Base-by-base conservation (phyloP, 1,139 yeast species). In the Yamadazyma diddensiae region DNA sequence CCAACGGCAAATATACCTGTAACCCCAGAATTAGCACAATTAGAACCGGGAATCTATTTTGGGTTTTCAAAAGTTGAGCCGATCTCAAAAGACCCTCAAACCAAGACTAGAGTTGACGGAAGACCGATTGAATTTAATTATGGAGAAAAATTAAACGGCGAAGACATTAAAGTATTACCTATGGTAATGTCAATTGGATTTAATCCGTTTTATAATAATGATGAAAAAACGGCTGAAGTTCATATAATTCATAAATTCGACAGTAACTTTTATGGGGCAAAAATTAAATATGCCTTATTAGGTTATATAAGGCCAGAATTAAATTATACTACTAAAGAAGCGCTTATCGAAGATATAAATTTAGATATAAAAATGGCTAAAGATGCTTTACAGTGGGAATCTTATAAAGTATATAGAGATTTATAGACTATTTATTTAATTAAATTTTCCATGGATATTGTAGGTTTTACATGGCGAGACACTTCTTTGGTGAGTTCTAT, bases 111-210 rank as follows among this genome's bases (percentile, higher is more conserved):
- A 39, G 72, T 59, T 27, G 73, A 72, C 24, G 76, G 73, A 5
- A 52, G 61, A 8, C 47, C 52, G 21, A 62, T 84, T 24, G 57
- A 63, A 37, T 73, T 80, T 53, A 81, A 80, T 43, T 77, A 77
- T 50, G 97, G 97, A 1, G 47, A 60, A 7, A 49, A 57, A 13
- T 56, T 87, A 25, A 37, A 47, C 2, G 52, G 45, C 0, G 50
- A 50, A 1, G 71, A 67, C 9, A 75, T 73, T 29, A 59, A 58
- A 10, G 70, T 69, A 1, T 65, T 79, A 18, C 97, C 97, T 1
- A 87, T 88, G 82, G 97, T 90, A 14, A 82, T 90, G 86, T 86
- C 95, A 13, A 74, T 94, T 17, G 99, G 99, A 1, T 87, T 88
- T 86, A 94, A 92, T 53, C 98, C 98, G 12, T 92, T 82, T 57